Evolutionary conservation across 1,139 yeast genomes (phyloP).

Genomic region (Saccharomycopsis hybrid): DNA sequence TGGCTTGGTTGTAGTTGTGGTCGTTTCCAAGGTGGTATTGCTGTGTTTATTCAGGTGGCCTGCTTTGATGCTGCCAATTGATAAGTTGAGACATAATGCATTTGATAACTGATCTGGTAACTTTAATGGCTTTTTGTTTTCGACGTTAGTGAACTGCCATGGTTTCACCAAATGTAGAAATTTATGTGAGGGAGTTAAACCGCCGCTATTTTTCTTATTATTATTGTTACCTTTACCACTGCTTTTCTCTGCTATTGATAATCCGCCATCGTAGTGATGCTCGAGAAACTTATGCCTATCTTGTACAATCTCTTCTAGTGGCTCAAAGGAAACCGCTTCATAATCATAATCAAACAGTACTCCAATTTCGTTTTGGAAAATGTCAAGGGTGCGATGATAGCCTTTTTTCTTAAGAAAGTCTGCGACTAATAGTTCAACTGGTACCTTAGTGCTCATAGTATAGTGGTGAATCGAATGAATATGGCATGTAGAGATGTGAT

Average conservation of each 20-base stretch:
- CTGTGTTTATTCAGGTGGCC: too few relatives aligned
- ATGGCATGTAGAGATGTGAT: too few relatives aligned
- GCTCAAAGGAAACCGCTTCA: conserved; percentile 31
- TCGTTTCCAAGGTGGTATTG: neutral
- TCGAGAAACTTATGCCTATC: conserved; percentile 42
- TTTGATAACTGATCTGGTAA: neutral
- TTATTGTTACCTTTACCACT: too few relatives aligned
- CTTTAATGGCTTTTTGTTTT: neutral
- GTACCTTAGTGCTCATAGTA: neutral
- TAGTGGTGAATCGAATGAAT: too few relatives aligned
- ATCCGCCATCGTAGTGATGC: conserved; percentile 20
- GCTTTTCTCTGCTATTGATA: too few relatives aligned
- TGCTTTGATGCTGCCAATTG: neutral
- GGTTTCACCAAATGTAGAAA: conserved; percentile 18
- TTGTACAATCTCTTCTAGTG: conserved; percentile 42
- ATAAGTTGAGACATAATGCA: neutral
- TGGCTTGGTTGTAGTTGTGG: neutral
- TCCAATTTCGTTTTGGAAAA: conserved; percentile 44
- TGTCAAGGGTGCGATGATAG: conserved; percentile 37
- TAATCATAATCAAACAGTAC: conserved; percentile 29
- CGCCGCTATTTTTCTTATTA: too few relatives aligned
- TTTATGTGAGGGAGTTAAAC: conserved; percentile 1
- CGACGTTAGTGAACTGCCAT: conserved; percentile 13
- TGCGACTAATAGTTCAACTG: conserved; percentile 40
- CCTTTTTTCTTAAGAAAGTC: conserved; percentile 47